Conservation (phyloP, 2,329 filamentous ascomycete species). For the Coleophoma crateriformis region DNA sequence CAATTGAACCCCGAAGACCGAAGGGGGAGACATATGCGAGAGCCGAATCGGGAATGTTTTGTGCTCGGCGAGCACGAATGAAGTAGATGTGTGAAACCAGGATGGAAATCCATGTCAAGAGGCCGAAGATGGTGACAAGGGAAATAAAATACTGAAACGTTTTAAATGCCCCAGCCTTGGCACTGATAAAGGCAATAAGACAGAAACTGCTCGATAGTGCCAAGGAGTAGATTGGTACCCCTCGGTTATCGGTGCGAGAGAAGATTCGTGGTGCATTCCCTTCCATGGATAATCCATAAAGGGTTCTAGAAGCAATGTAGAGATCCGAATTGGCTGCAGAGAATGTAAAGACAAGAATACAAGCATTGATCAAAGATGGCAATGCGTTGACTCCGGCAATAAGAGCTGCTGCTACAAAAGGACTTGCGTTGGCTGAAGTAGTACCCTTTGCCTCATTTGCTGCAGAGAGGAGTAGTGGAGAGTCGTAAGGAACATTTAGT, state of each 20-base stretch:
- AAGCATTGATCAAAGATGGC: constrained; percentile 62
- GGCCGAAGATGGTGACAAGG: constrained; percentile 41
- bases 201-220: constrained; percentile 46
- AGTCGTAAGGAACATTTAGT: constrained; percentile 59
- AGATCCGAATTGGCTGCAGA: constrained; percentile 52
- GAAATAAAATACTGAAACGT: constrained; percentile 71
- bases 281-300: constrained; percentile 61
- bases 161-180: constrained; percentile 49
- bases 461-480: constrained; percentile 46
- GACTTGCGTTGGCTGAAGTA: constrained; percentile 36
- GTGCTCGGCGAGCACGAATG: constrained; percentile 55
- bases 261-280: constrained; percentile 62
- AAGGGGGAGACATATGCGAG: constrained; percentile 67
- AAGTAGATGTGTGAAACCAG: constrained; percentile 66
- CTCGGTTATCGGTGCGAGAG: constrained; percentile 46
- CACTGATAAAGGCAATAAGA: constrained; percentile 61
- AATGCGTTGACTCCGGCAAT: constrained; percentile 56
- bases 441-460: background rate
- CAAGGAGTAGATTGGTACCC: constrained; percentile 44
- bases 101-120: constrained; percentile 27
- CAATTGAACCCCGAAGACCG: constrained; percentile 64
- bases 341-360: constrained; percentile 60
- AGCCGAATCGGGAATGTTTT: constrained; percentile 48
- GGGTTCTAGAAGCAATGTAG: constrained; percentile 61
- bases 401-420: constrained; percentile 54